Conservation (phyloP, 768 basidiomycete species). For the Stropharia rugosoannulata region DNA sequence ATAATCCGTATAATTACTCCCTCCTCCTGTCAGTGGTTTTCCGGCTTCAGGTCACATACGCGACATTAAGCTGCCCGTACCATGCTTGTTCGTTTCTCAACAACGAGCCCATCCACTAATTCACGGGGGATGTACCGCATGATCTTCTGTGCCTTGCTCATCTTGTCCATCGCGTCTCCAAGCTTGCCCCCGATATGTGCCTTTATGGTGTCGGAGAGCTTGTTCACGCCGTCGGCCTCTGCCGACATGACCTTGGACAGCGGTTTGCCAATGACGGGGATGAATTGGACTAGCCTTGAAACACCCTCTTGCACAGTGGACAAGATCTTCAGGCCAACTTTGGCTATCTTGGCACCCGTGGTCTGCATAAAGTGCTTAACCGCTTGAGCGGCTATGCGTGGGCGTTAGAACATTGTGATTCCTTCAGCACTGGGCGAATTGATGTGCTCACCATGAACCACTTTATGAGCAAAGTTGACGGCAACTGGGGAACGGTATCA, state of each 20-base stretch:
- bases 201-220: constrained; percentile 6
- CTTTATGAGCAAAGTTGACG: too few species aligned
- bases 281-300: constrained; percentile 5
- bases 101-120: not conserved
- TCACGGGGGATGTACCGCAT: not conserved
- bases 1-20: too few species aligned
- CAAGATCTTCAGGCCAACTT: constrained; percentile 7
- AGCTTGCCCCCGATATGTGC: constrained; percentile 6
- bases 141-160: constrained; percentile 2
- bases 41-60: too few species aligned
- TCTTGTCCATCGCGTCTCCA: not conserved
- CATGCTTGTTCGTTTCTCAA: too few species aligned
- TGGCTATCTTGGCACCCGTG: constrained; percentile 6
- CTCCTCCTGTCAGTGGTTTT: too few species aligned
- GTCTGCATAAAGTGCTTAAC: constrained; percentile 1
- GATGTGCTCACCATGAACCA: not conserved
- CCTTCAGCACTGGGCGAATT: not conserved
- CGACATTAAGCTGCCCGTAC: too few species aligned
- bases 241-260: constrained; percentile 3
- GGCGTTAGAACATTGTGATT: not conserved
- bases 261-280: constrained; percentile 6
- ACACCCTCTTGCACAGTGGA: not conserved
- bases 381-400: not conserved
- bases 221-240: not conserved
- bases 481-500: too few species aligned